phyloP scores from a whole-genome alignment of 345 rosid species.

The Populus nigra region DNA sequence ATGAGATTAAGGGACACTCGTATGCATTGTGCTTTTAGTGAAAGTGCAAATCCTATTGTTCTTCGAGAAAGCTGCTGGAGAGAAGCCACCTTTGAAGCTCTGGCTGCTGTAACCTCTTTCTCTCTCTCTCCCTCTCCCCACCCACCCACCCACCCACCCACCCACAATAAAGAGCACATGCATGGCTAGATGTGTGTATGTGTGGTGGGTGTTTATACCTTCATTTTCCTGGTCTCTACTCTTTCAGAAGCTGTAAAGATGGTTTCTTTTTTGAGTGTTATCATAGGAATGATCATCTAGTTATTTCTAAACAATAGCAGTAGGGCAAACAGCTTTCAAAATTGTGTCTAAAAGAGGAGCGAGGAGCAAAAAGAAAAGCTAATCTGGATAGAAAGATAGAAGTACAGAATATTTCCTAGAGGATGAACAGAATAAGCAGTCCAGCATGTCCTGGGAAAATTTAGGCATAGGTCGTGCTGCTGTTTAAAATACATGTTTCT shows the following conservation, averaged over 20 bases:
- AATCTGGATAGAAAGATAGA: not conserved
- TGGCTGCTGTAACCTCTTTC: constrained; percentile 56
- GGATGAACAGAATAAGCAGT: not conserved
- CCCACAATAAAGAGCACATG: too few species aligned
- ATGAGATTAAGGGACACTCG: constrained; percentile 97
- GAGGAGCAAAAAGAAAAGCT: not conserved
- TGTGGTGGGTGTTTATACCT: not conserved
- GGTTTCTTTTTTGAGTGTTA: not conserved
- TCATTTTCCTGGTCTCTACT: not conserved
- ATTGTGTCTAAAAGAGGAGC: not conserved
- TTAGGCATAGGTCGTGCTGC: not conserved
- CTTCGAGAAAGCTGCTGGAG: constrained; percentile 94
- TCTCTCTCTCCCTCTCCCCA: constrained; percentile 17
- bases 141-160: not conserved
- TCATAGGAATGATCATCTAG: not conserved
- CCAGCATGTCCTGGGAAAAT: not conserved
- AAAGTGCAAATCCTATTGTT: constrained; percentile 46
- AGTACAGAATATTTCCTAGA: not conserved
- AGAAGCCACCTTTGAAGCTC: constrained; percentile 71
- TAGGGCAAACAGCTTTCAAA: not conserved
- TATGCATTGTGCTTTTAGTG: constrained; percentile 63
- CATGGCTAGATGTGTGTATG: not conserved
- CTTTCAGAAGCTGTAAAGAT: not conserved
- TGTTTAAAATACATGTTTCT: not conserved
- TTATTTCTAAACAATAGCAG: not conserved